Evolutionary conservation across 768 basidiomycete species (phyloP).

Genomic region (Mrakia gelida): DNA sequence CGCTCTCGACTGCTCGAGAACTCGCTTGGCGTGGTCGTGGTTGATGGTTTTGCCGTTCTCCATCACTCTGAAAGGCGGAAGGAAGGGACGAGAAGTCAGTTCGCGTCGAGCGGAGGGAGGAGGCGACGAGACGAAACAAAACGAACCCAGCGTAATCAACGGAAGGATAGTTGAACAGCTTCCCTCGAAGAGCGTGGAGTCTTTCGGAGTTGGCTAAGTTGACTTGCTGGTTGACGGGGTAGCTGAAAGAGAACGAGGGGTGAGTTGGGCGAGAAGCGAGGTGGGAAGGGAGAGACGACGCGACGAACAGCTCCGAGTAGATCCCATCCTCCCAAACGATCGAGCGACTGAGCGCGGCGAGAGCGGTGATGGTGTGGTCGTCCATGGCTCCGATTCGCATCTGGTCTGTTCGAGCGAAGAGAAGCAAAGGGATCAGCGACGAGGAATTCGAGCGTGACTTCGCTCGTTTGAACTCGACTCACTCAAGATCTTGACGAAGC

Average conservation of each 20-base stretch:
- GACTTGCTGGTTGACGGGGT: not conserved
- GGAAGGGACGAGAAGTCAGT: not conserved
- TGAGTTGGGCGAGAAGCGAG: not conserved
- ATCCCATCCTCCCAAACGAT: constrained; percentile 10
- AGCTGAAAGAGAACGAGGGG: not conserved
- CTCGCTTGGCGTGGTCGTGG: not conserved
- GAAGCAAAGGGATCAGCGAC: not conserved
- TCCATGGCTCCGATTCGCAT: constrained; percentile 8
- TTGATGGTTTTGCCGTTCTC: not conserved
- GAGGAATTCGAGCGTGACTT: not conserved
- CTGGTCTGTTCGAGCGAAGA: not conserved
- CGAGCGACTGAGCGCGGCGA: not conserved
- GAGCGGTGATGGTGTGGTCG: not conserved
- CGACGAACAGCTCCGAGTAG: constrained; percentile 5
- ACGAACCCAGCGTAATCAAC: not conserved
- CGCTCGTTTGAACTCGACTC: not conserved
- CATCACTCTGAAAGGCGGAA: not conserved
- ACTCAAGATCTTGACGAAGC: constrained; percentile 8
- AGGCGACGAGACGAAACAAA: not conserved
- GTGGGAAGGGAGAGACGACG: not conserved
- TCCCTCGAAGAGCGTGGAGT: not conserved
- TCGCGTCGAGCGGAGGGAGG: not conserved
- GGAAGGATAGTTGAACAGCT: not conserved
- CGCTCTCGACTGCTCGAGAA: constrained; percentile 6
- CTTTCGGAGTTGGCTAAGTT: not conserved